These are phyloP conservation scores for Tuber indicum DNA, from an alignment of 495 filamentous ascomycete species.

Conservation along the genomic window DNA sequence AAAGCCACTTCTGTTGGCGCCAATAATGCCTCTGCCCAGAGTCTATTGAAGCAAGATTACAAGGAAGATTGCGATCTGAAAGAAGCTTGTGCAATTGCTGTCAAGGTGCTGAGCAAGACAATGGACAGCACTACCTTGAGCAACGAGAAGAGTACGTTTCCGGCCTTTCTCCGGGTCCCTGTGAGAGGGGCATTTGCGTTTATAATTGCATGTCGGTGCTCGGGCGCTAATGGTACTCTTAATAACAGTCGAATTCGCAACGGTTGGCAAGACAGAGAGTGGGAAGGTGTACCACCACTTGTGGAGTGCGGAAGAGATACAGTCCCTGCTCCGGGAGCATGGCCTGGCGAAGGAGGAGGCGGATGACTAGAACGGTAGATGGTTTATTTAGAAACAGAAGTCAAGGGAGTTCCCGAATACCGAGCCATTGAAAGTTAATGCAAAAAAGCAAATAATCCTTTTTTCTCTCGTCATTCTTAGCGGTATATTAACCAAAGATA, in stretches of 20 bases:
- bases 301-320: slow-evolving; percentile 97
- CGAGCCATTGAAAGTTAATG: background rate
- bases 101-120: slow-evolving; percentile 99
- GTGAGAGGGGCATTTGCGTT: background rate
- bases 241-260: slow-evolving; percentile 88
- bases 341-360: slow-evolving; percentile 84
- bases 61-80: slow-evolving; percentile 94
- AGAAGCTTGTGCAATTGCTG: slow-evolving; percentile 93
- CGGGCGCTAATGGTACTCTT: slow-evolving; percentile 18
- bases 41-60: slow-evolving; percentile 97
- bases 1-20: slow-evolving; percentile 96
- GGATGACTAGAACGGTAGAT: slow-evolving; percentile 52
- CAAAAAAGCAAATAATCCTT: background rate
- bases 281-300: slow-evolving; percentile 97
- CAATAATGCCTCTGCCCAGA: slow-evolving; percentile 96
- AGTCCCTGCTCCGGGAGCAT: slow-evolving; percentile 85
- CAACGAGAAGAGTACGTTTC: slow-evolving; percentile 87
- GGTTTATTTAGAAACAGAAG: slow-evolving; percentile 2
- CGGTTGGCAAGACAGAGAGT: slow-evolving; percentile 86
- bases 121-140: slow-evolving; percentile 99
- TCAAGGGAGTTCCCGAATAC: background rate
- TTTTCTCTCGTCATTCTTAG: background rate
- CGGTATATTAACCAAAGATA: background rate
- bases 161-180: background rate
- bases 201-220: slow-evolving; percentile 4